Conservation (phyloP, 202 grass and related monocot genomes). For the Panicum hallii region DNA sequence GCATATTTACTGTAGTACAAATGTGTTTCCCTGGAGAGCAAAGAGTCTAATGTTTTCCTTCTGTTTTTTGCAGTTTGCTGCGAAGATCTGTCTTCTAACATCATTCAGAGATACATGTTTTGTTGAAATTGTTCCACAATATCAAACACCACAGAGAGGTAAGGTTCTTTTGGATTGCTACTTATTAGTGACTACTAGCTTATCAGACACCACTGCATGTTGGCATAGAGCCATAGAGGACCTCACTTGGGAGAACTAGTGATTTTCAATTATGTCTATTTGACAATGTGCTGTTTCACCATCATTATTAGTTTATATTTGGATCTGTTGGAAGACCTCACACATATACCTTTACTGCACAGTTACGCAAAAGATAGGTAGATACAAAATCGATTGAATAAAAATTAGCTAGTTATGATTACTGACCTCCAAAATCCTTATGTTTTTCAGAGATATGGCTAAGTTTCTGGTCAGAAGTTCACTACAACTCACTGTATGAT, state of each 20-base stretch:
- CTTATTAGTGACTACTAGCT: not conserved
- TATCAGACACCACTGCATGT: not conserved
- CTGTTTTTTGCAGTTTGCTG: conserved; percentile 81
- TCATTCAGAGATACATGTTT: conserved; percentile 99
- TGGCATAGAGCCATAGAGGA: conserved; percentile 9
- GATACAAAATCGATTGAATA: not conserved
- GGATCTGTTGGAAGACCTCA: not conserved
- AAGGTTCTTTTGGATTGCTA: conserved; percentile 22
- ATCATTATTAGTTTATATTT: conserved; percentile 1
- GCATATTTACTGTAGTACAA: not conserved
- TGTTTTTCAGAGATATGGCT: conserved; percentile 84
- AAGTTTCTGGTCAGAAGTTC: conserved; percentile 99
- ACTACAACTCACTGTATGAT: conserved; percentile 99
- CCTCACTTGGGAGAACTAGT: not conserved
- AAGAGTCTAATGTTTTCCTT: conserved; percentile 35
- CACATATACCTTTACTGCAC: not conserved
- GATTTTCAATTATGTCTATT: conserved; percentile 14
- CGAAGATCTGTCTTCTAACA: conserved; percentile 96
- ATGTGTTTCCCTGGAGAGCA: not conserved
- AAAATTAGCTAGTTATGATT: conserved; percentile 11
- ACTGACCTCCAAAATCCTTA: not conserved
- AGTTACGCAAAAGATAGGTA: not conserved
- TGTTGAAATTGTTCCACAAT: conserved; percentile 87
- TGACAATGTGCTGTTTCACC: conserved; percentile 13
- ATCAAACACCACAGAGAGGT: conserved; percentile 94